Percentiles rank a stretch among this genome's conserved stretches.
Conservation (phyloP, 2,329 filamentous ascomycete species). For the Esteya vermicola region DNA sequence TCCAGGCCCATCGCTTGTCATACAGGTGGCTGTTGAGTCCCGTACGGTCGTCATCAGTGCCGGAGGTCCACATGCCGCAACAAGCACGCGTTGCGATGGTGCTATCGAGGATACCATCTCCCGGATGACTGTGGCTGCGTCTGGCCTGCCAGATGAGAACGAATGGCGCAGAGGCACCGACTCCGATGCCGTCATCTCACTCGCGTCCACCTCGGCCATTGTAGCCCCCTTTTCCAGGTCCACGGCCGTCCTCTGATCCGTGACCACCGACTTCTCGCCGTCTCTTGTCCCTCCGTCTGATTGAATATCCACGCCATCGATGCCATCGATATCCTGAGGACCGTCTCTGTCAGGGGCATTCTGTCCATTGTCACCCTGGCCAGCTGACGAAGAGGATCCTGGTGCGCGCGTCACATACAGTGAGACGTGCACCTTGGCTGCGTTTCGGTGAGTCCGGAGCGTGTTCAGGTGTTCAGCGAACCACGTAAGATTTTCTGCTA, state of each 20-base stretch:
- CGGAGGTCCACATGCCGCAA: constrained; percentile 34
- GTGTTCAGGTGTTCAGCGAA: constrained; percentile 24
- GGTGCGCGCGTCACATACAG: constrained; percentile 22
- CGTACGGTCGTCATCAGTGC: constrained; percentile 29
- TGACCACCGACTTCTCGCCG: too few species aligned
- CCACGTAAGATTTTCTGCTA: constrained; percentile 20
- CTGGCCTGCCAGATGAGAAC: constrained; percentile 24
- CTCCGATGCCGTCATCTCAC: constrained; percentile 4
- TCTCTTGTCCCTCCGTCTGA: too few species aligned
- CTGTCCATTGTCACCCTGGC: too few species aligned
- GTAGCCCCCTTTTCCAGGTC: too few species aligned
- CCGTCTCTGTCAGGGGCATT: too few species aligned
- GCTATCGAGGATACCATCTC: constrained; percentile 20
- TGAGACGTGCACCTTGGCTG: constrained; percentile 22
- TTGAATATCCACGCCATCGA: too few species aligned
- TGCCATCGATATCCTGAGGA: too few species aligned
- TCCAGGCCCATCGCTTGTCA: constrained; percentile 27
- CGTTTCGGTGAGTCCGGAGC: constrained; percentile 22
- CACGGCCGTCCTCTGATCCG: too few species aligned
- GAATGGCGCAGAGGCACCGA: constrained; percentile 9
- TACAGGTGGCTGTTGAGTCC: constrained; percentile 27
- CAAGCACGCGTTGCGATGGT: constrained; percentile 23
- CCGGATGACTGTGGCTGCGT: constrained; percentile 23
- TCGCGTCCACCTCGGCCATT: not conserved
- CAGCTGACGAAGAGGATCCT: constrained; percentile 4